Evolutionary conservation across 2,329 filamentous ascomycete species (phyloP).

Genomic region (Biscogniauxia mediterranea): DNA sequence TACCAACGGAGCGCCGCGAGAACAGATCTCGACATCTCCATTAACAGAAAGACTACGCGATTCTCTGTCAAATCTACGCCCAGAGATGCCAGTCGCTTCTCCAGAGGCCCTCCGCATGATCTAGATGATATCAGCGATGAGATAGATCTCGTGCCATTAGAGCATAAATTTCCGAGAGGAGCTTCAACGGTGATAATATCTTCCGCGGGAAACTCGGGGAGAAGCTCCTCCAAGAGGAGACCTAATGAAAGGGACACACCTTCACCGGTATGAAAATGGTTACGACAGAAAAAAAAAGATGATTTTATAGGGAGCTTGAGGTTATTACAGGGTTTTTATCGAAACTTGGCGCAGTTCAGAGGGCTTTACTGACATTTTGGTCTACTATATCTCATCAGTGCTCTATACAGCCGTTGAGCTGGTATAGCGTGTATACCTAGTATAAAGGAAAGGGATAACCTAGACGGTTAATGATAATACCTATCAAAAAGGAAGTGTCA

Average conservation of each 20-base stretch:
- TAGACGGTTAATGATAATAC: background rate
- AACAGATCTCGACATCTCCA: background rate
- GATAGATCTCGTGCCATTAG: background rate
- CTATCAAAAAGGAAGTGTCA: background rate
- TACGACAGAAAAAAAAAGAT: background rate
- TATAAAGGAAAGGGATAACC: background rate
- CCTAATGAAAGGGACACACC: background rate
- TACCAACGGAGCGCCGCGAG: background rate
- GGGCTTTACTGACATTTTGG: background rate
- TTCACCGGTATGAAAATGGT: background rate
- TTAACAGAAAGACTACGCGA: background rate
- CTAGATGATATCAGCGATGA: background rate
- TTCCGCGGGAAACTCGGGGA: background rate
- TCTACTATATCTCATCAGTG: background rate
- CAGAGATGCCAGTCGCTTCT: background rate
- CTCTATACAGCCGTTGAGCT: background rate
- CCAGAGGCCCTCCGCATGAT: background rate
- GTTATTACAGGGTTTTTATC: background rate
- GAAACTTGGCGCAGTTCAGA: background rate
- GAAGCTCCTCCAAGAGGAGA: background rate
- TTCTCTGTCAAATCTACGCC: background rate
- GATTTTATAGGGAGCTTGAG: background rate
- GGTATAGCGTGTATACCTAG: background rate
- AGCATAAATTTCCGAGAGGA: background rate
- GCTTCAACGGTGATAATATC: background rate